Base-by-base conservation (phyloP, 1,139 yeast species). In the Yamadazyma diospyri region DNA sequence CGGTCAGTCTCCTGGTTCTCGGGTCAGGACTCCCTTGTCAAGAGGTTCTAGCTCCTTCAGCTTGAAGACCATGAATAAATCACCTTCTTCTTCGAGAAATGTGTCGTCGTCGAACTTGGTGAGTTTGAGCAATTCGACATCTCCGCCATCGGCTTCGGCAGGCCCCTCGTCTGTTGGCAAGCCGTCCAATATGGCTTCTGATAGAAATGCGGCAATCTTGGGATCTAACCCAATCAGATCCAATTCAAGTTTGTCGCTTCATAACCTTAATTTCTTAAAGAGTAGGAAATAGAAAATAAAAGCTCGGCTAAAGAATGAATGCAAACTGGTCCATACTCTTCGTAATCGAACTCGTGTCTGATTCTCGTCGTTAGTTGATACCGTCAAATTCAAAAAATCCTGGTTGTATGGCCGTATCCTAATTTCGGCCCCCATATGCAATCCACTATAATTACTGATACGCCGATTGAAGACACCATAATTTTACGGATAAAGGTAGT, bases 111-210 rank as follows among this genome's bases (percentile, higher is more conserved):
- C 50, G 3, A 61, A 52, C 35, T 41, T 60, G 26, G 35, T 48
- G 7, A 36, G 38, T 5, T 31, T 44, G 18, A 18, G 5, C 3
- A 25, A 8, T 15, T 12, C 33, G 8, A 12, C 17, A 5, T 20
- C 20, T n/a, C 8, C 31, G 23, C 27, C 35, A 9, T n/a, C 21
- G 15, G 16, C 18, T n/a, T 14, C 30, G 4, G 9, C 21, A 6
- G 19, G 15, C 16, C 11, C 31, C n/a, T 16, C 26, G 9, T 37
- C 42, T 20, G 40, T 44, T 13, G 48, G 43, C 4, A 36, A 42
- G 27, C 61, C 61, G 6, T 61, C 67, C 2, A 48, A 55, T 25
- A 57, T 63, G 39, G 68, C 69, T 2, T 47, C 57, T 5, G 64
- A 63, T 36, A 42, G 69, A 37, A 50, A 38, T 31, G 61, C 62